Evolutionary conservation across 225 moss, liverwort and hornwort genomes (phyloP), one percentile per base, ranked within the genome.

Genomic region (Pseudoscleropodium purum): DNA sequence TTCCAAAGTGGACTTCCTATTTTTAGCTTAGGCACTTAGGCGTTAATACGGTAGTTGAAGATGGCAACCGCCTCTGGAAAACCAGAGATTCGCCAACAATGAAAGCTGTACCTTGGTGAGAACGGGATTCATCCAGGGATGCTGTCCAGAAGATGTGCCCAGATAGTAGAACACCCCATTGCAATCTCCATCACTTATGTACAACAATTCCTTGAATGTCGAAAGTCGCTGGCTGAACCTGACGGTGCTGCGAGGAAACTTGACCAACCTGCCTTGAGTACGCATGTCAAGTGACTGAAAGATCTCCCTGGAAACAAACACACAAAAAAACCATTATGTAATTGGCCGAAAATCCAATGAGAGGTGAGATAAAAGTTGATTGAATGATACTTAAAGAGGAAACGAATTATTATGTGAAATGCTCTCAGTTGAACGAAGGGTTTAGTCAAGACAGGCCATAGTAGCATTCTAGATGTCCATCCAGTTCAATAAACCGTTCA

Each of bases 71-170:
- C 41, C 73, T 65, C 59, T 64, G 47, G n/a, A 36, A 92, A 88
- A 89, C 34, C 14, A 72, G 87, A 83, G 30, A 79, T 60, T 47
- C 51, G 73, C 30, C 69, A 78, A 41, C 66, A 84, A 65, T 57
- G 61, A 72, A 31, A 84, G 18, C 21, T 56, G 43, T 78, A 99
- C 99, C 97, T 99, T 96, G 72, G 95, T 96, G 65, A 99, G 90
- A 79, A 95, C 99, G 47, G 99, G 99, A 93, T 99, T 99, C 97
- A 99, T 97, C 99, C 99, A 99, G 57, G 95, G 95, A 91, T 99
- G 99, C 75, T 90, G 90, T 84, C 99, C 99, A 92, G 85, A 97
- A 27, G 96, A 95, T 78, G 99, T 99, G 84, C 99, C 99, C 70
- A 96, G 93, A 91, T 99, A 95, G 90, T 97, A 94, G 85, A 96